Conservation (phyloP, 805 yeast species). For the Lipomyces sp. region DNA sequence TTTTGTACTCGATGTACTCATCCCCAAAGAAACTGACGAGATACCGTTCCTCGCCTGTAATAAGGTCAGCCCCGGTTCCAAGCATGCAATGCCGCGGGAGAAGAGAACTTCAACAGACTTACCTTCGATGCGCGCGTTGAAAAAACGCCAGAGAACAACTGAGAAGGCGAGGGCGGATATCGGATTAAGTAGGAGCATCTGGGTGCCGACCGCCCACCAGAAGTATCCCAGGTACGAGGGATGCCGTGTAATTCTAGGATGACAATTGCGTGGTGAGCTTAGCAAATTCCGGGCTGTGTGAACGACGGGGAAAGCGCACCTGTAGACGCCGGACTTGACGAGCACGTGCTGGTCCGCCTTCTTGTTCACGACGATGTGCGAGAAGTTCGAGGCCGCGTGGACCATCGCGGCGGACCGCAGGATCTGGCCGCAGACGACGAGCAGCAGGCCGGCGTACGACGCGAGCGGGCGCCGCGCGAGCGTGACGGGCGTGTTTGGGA, state of each 20-base stretch:
- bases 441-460: constrained; percentile 46
- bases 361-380: constrained; percentile 65
- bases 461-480: constrained; percentile 18
- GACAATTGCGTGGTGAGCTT: no score
- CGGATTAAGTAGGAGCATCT: constrained; percentile 66
- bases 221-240: constrained; percentile 91
- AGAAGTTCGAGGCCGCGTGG: constrained; percentile 81
- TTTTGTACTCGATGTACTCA: constrained; percentile 55
- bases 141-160: constrained; percentile 63
- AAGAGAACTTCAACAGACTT: no score
- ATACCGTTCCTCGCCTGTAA: constrained; percentile 57
- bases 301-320: constrained; percentile 12
- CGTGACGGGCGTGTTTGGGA: constrained; percentile 41
- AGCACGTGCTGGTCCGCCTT: constrained; percentile 57
- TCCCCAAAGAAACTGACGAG: constrained; percentile 68
- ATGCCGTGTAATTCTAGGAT: constrained; percentile 55
- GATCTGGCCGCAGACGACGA: constrained; percentile 60
- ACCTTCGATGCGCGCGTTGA: constrained; percentile 57
- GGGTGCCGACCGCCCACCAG: constrained; percentile 91
- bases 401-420: constrained; percentile 77
- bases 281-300: no score
- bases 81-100: no score
- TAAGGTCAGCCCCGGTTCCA: no score
- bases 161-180: constrained; percentile 54
- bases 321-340: constrained; percentile 72